These are phyloP conservation scores for Laguncularia racemosa DNA, from an alignment of 345 rosid genomes.

Conservation along the genomic window DNA sequence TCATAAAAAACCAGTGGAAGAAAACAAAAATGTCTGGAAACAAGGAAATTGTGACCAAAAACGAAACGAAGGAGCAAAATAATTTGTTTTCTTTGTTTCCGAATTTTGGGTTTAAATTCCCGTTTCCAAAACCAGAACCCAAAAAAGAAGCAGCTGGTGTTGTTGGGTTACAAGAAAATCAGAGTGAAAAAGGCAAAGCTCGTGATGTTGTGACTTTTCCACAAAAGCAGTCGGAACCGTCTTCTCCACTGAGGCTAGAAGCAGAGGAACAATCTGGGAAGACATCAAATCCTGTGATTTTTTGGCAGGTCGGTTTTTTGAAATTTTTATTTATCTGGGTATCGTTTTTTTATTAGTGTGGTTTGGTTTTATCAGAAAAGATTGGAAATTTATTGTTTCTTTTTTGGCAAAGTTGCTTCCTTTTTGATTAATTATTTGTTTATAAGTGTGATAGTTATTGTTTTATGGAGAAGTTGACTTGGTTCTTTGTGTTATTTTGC, in stretches of 20 bases:
- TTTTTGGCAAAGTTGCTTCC: no score
- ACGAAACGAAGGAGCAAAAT: neutral
- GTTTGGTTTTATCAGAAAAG: neutral
- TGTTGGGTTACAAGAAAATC: neutral
- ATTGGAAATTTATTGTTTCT: no score
- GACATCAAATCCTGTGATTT: constrained; percentile 13
- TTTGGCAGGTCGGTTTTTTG: constrained; percentile 13
- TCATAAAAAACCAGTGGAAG: no score
- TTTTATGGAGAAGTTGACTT: no score
- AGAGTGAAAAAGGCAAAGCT: constrained; percentile 1
- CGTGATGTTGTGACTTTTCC: constrained; percentile 10
- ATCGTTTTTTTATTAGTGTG: no score
- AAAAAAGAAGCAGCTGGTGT: neutral
- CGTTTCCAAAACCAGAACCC: constrained; percentile 6
- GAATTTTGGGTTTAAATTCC: constrained; percentile 14
- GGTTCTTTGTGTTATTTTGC: no score
- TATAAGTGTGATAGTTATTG: no score
- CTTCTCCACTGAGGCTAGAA: constrained; percentile 9
- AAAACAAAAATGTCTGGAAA: no score
- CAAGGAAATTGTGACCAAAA: constrained; percentile 2
- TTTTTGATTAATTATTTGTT: no score
- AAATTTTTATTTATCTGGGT: neutral
- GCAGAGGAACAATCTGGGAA: constrained; percentile 16
- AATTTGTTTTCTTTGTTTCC: constrained; percentile 8
- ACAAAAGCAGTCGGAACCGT: constrained; percentile 5